phyloP scores from a whole-genome alignment of 441 rosid species.

The Euphorbia corollata region DNA sequence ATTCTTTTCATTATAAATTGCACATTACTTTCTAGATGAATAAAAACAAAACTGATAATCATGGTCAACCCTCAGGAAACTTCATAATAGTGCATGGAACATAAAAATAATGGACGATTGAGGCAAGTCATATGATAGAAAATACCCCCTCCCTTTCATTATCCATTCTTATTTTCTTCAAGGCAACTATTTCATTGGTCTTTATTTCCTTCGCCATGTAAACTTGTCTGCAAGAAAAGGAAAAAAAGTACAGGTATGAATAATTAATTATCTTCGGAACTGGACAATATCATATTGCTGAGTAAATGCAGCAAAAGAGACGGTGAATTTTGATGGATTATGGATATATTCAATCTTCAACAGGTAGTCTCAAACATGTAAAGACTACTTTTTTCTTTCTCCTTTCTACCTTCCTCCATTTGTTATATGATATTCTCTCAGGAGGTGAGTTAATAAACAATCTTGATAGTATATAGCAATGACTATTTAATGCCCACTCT shows the following conservation, averaged over 20 bases:
- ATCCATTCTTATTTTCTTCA: conserved; percentile 77
- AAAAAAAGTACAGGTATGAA: background rate
- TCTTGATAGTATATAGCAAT: background rate
- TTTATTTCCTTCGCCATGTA: conserved; percentile 74
- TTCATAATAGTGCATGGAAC: background rate
- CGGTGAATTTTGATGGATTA: no score
- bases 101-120: background rate
- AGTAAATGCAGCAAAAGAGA: no score
- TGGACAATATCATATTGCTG: background rate
- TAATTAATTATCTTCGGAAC: no score
- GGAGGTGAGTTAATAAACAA: background rate
- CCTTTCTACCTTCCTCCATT: no score
- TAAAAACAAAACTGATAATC: background rate
- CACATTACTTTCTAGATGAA: background rate
- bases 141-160: conserved; percentile 76
- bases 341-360: no score
- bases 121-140: conserved; percentile 2
- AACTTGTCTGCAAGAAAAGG: conserved; percentile 59
- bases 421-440: background rate
- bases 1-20: background rate
- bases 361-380: no score
- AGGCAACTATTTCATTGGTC: conserved; percentile 62
- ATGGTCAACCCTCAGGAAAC: background rate
- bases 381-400: no score
- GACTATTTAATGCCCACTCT: background rate